Evolutionary conservation across 345 rosid genomes (phyloP), one percentile per base, ranked within the genome.

Genomic region (Reutealis trisperma): DNA sequence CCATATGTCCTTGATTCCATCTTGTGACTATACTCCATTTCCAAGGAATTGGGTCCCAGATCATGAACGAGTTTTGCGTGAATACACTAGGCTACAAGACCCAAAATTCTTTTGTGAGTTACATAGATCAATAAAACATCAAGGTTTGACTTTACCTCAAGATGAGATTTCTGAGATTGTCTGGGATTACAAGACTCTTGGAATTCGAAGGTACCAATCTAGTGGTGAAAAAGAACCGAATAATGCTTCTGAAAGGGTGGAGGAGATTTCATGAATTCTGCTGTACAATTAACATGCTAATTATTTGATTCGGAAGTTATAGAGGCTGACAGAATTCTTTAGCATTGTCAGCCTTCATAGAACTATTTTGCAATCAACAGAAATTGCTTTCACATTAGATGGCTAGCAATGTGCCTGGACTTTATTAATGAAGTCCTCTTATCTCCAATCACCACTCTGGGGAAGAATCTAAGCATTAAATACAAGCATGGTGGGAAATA

Each of bases 21-120:
- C 92, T 7, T 93, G 98, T 80, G 99, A 96, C 83, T 96, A 96
- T 84, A 84, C 97, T 70, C 94, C 96, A 67, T 90, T 96, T 82
- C 95, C 97, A 0, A 85, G 91, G 86, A 93, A 91, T 62, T 96
- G 98, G 97, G 72, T 91, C 11, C 99, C 99, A 0, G 84, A 87
- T 65, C 99, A 96, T 70, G 99, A 96, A 79, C 87, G 80, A 75
- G 81, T 93, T 74, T 84, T 96, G 88, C 84, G 34, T 2, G 98
- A 96, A 85, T 93, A 96, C 81, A 85, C 93, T 75, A 91, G 70
- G 81, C 77, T 96, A 74, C 87, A 93, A 74, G 90, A 96, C 80
- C 99, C 98, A 18, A 92, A 92, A 70, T 86, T 89, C 86, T 96
- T 93, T 83, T 92, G 91, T 75, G 83, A 85, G 63, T 79, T 96